Evolutionary conservation across 169 alveolate species (phyloP), one percentile per base, ranked within the genome.

Genomic region (Eimeria necatrix): DNA sequence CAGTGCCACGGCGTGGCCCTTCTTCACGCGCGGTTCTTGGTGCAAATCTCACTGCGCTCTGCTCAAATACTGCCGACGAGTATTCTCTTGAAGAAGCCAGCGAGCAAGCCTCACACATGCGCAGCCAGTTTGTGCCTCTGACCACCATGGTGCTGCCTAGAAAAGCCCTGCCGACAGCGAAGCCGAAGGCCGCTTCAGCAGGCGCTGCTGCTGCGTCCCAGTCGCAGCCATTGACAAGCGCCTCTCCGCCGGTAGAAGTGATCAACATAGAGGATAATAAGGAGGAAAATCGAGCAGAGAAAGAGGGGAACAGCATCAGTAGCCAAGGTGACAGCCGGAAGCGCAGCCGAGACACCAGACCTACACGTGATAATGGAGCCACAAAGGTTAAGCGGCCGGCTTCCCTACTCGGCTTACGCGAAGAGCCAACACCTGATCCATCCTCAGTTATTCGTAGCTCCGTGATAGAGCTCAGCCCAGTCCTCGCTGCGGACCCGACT

Each of bases 401-500:
- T 64, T 64, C 8, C 41, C 41, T 32, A 32, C 2, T 32, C 41
- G 41, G 41, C 41, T 32, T 32, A 2, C 41, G 41, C 41, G 41
- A 32, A 32, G 41, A 32, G 41, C 41, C 41, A 12, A 7, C 20
- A 8, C 24, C 76, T 4, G 18, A 22, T 6, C 18, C 76, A 14
- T 73, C 84, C n/a, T n/a, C 24, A 73, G 48, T 49, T n/a, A 22
- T 73, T 46, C 53, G 84, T 22, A 73, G 84, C 84, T 73, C 84
- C 26, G 84, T 73, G 56, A 2, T 41, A 46, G 53, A 73, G 5
- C 20, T 73, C 46, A 49, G 84, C 56, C 84, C n/a, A 1, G 84
- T 73, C 52, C 8, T 6, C 9, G 84, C 53, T 24, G 52, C 5
- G 4, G 84, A 73, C 53, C 84, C 84, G 4, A 24, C 26, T 32